Percentiles rank a stretch among this genome's conserved stretches.
These are phyloP conservation scores for Iodosphaeria phyllophila DNA, from an alignment of 2,329 filamentous ascomycete species.

Conservation along the genomic window DNA sequence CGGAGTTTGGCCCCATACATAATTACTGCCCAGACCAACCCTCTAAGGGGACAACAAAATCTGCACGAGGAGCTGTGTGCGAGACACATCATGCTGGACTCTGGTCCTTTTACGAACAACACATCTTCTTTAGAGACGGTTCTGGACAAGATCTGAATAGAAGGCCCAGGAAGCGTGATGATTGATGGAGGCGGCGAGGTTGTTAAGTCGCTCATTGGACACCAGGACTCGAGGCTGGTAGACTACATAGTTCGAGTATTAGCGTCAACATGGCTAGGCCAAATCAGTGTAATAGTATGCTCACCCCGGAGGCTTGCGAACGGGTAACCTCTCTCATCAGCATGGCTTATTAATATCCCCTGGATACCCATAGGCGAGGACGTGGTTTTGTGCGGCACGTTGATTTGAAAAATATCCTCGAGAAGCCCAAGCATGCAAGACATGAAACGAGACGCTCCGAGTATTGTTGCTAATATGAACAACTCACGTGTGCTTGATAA, in stretches of 20 bases:
- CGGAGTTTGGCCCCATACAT: constrained; percentile 59
- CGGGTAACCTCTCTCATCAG: constrained; percentile 36
- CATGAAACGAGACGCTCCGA: not conserved
- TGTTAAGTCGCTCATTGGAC: constrained; percentile 62
- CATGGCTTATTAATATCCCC: constrained; percentile 44
- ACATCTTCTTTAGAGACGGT: constrained; percentile 52
- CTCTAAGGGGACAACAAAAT: constrained; percentile 21
- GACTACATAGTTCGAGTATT: constrained; percentile 74
- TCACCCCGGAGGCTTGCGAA: constrained; percentile 36
- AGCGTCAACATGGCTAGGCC: constrained; percentile 73
- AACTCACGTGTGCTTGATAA: not conserved
- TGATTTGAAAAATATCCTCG: too few relatives aligned
- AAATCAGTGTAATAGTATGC: constrained; percentile 61
- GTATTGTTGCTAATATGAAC: not conserved
- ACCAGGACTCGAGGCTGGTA: constrained; percentile 40
- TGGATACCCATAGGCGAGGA: constrained; percentile 73
- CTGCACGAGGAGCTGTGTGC: constrained; percentile 31
- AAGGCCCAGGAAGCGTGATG: constrained; percentile 66
- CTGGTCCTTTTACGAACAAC: too few relatives aligned
- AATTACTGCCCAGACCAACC: constrained; percentile 30
- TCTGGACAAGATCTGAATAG: constrained; percentile 32
- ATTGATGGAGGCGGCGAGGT: constrained; percentile 73
- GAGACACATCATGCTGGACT: constrained; percentile 24
- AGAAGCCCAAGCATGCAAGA: not conserved
- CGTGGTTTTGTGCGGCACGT: constrained; percentile 59